These are phyloP conservation scores for Podaxis sp. DNA, from an alignment of 768 basidiomycete species.

Conservation along the genomic window DNA sequence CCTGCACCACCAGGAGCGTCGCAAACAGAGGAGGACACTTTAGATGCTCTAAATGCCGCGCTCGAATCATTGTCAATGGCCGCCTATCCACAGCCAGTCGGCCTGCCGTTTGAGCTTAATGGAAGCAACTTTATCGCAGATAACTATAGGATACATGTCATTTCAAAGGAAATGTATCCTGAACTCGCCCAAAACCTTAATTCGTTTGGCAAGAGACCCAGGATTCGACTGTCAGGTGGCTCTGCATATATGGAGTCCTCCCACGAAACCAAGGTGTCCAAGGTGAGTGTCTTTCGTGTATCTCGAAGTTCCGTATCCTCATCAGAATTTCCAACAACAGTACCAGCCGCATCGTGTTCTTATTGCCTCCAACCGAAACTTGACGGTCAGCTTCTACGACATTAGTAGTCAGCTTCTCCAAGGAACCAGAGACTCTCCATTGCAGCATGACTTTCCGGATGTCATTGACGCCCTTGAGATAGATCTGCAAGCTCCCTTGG, in stretches of 20 bases:
- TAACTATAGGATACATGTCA: neutral
- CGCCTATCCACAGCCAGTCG: neutral
- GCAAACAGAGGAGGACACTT: neutral
- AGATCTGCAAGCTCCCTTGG: constrained; percentile 47
- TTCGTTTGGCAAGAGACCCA: neutral
- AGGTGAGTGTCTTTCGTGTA: constrained; percentile 36
- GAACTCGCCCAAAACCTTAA: neutral
- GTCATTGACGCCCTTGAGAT: constrained; percentile 61
- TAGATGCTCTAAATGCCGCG: neutral
- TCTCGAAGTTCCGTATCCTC: neutral
- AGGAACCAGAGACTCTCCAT: constrained; percentile 41
- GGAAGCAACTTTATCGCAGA: neutral
- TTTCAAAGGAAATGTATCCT: constrained; percentile 4
- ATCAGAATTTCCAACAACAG: constrained; percentile 28
- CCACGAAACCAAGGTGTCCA: constrained; percentile 34
- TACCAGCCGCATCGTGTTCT: constrained; percentile 65
- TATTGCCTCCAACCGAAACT: constrained; percentile 61
- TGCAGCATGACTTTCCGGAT: constrained; percentile 64
- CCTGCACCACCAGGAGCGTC: neutral
- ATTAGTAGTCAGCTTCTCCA: constrained; percentile 62
- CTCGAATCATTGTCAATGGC: neutral
- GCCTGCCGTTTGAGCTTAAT: constrained; percentile 10
- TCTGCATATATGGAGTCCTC: constrained; percentile 1
- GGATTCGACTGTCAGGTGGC: neutral
- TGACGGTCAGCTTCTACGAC: constrained; percentile 72